A percentile compares a stretch with the other conserved stretches of the same genome.
Evolutionary conservation across 306 rosid species (phyloP).

Genomic region (Pterocarpus macrocarpus): DNA sequence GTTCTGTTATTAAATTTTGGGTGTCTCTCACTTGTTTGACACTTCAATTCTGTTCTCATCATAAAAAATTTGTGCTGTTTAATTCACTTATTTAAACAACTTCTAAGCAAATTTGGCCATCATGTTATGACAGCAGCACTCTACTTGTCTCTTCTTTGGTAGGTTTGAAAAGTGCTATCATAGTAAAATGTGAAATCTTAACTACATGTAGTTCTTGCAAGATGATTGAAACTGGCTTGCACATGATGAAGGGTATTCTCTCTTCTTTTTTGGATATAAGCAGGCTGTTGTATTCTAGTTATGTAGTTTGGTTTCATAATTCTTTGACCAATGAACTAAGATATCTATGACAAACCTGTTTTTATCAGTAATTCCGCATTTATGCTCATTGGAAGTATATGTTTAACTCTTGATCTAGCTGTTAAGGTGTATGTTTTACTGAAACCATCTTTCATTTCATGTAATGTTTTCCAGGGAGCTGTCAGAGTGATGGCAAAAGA

Average conservation of each 20-base stretch:
- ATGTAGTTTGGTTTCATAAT: slow-evolving; percentile 10
- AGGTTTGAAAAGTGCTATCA: background rate
- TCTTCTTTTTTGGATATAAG: background rate
- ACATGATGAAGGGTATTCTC: background rate
- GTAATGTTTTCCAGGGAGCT: slow-evolving; percentile 74
- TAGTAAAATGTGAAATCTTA: slow-evolving; percentile 8
- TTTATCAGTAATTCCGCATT: slow-evolving; percentile 13
- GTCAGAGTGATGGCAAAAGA: slow-evolving; percentile 94
- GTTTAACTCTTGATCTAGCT: slow-evolving; percentile 11
- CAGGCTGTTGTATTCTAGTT: background rate
- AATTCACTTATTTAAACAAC: background rate
- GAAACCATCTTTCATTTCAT: slow-evolving; percentile 36
- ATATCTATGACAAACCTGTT: slow-evolving; percentile 14
- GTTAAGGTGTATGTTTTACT: background rate
- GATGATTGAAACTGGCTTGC: slow-evolving; percentile 21
- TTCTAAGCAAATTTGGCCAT: background rate
- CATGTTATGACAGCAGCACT: background rate
- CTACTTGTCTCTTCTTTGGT: background rate
- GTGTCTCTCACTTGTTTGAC: background rate
- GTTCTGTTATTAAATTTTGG: background rate
- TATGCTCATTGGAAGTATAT: background rate
- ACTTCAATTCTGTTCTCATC: background rate
- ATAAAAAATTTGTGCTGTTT: background rate
- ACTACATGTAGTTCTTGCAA: slow-evolving; percentile 1
- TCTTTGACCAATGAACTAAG: background rate